A percentile compares a stretch with the other conserved stretches of the same genome.
phyloP scores from a whole-genome alignment of 352 stramenopile genomes.

The Pythium guiyangense region DNA sequence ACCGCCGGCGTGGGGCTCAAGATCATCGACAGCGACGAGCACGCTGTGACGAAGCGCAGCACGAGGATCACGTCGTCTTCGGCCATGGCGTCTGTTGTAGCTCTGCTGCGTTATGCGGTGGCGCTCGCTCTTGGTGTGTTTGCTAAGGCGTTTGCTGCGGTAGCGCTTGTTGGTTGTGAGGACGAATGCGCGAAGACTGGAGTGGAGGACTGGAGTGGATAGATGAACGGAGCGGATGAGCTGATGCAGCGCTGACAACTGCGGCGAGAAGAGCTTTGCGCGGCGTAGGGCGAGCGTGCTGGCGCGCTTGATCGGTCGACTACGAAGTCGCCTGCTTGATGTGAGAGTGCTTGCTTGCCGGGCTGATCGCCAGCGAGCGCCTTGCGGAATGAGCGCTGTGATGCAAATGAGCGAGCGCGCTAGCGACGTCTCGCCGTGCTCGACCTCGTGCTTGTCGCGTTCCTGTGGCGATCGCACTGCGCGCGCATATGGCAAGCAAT shows the following conservation, averaged over 20 bases:
- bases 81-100: not conserved
- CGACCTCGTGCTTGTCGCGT: not conserved
- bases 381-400: too few relatives aligned
- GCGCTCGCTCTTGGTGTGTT: not conserved
- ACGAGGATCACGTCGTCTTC: constrained; percentile 5
- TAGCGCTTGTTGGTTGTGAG: too few relatives aligned
- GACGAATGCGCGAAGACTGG: too few relatives aligned
- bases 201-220: too few relatives aligned
- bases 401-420: not conserved
- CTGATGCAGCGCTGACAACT: too few relatives aligned
- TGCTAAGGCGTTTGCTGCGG: too few relatives aligned
- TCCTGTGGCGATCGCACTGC: not conserved
- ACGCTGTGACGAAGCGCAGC: constrained; percentile 23
- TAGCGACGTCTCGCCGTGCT: not conserved
- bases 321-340: not conserved
- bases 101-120: not conserved
- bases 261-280: not conserved
- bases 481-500: not conserved
- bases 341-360: not conserved
- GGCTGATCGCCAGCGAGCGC: not conserved
- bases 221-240: too few relatives aligned
- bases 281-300: not conserved
- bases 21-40: constrained; percentile 38
- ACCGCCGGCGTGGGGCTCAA: constrained; percentile 32
- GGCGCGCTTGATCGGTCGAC: not conserved